Percentiles rank a stretch among this genome's conserved stretches.
Conservation (phyloP, 768 basidiomycete species). For the Chalciporus piperatus region DNA sequence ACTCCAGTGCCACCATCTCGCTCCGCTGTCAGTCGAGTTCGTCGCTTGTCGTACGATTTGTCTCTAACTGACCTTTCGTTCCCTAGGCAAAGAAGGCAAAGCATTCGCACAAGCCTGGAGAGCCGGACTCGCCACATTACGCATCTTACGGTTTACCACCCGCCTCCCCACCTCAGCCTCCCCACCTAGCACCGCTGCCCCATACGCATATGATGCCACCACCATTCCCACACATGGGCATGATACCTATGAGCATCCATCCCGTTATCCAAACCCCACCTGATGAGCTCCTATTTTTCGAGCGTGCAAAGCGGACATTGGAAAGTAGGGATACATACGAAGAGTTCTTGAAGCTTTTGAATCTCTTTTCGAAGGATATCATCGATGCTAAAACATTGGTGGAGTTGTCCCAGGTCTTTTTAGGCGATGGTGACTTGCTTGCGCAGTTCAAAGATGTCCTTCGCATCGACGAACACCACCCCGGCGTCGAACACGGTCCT, state of each 20-base stretch:
- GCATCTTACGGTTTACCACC: slow-evolving; percentile 44
- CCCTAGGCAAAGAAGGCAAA: slow-evolving; percentile 61
- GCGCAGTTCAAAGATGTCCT: slow-evolving; percentile 83
- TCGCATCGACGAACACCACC: slow-evolving; percentile 68
- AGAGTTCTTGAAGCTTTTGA: slow-evolving; percentile 92
- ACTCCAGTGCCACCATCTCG: slow-evolving; percentile 58
- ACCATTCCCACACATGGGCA: slow-evolving; percentile 26
- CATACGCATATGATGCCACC: slow-evolving; percentile 30
- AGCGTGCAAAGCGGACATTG: slow-evolving; percentile 79
- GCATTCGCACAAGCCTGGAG: slow-evolving; percentile 58
- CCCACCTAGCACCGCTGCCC: slow-evolving; percentile 20
- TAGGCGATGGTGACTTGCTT: slow-evolving; percentile 79
- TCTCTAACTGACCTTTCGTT: slow-evolving; percentile 4
- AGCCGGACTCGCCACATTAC: slow-evolving; percentile 48
- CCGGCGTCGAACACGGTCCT: slow-evolving; percentile 64
- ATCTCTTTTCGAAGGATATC: slow-evolving; percentile 87
- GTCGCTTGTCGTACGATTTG: slow-evolving; percentile 17
- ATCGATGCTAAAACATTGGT: slow-evolving; percentile 83
- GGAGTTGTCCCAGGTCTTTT: slow-evolving; percentile 74
- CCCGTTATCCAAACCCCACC: slow-evolving; percentile 39
- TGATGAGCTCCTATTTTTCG: slow-evolving; percentile 91
- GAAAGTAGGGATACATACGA: slow-evolving; percentile 80
- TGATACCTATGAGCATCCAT: slow-evolving; percentile 28
- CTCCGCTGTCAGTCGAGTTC: slow-evolving; percentile 45
- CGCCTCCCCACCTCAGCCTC: slow-evolving; percentile 32